phyloP scores from a whole-genome alignment of 805 yeast genomes.

The Lachancea kluyveri region DNA sequence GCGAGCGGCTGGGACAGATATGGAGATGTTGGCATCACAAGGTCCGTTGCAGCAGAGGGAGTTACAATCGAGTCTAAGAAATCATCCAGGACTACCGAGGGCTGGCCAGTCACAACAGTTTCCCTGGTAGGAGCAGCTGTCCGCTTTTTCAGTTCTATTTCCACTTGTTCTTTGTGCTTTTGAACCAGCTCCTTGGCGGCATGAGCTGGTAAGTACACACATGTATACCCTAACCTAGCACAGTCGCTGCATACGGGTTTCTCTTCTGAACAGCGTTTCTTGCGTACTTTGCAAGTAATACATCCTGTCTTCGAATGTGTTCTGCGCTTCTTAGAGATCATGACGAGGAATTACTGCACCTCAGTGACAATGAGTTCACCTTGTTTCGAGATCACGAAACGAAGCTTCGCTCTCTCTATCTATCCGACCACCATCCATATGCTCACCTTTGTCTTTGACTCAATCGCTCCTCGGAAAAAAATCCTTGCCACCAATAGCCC shows the following conservation, averaged over 20 bases:
- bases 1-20: constrained; percentile 17
- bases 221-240: constrained; percentile 50
- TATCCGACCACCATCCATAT: too few species aligned
- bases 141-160: constrained; percentile 22
- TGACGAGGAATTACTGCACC: too few species aligned
- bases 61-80: too few species aligned
- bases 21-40: too few species aligned
- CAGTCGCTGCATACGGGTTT: constrained; percentile 69
- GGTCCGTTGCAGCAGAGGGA: not conserved
- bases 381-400: too few species aligned
- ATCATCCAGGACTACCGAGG: constrained; percentile 3
- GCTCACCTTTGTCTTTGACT: too few species aligned
- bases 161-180: constrained; percentile 16
- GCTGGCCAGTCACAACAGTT: not conserved
- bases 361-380: too few species aligned
- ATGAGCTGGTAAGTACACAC: constrained; percentile 60
- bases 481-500: too few species aligned
- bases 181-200: constrained; percentile 25
- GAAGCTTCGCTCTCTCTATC: too few species aligned
- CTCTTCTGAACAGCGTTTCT: constrained; percentile 70
- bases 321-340: constrained; percentile 6
- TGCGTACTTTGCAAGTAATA: constrained; percentile 59
- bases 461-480: too few species aligned
- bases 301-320: constrained; percentile 51
- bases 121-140: constrained; percentile 19